Conservation (phyloP, 2,329 filamentous ascomycete genomes). For the Sclerotinia minor region DNA sequence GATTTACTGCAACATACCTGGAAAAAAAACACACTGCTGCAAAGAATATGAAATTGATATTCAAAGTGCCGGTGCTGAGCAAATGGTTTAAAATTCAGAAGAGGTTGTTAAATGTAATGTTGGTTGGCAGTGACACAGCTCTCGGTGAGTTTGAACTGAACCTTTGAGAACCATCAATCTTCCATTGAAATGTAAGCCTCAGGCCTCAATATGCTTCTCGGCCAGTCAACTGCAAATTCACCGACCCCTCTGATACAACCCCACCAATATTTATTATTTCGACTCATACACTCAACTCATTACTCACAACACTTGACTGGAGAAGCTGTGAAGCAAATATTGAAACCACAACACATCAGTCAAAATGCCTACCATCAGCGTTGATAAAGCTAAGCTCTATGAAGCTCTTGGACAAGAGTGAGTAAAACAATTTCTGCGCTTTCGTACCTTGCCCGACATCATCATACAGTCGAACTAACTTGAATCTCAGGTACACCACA, state of each 20-base stretch:
- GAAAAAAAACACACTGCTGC: not conserved
- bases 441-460: not conserved
- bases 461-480: constrained; percentile 27
- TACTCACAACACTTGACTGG: constrained; percentile 5
- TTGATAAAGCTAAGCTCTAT: constrained; percentile 95
- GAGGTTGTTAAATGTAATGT: constrained; percentile 19
- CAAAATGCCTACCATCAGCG: constrained; percentile 92
- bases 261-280: constrained; percentile 23
- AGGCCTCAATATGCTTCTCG: not conserved
- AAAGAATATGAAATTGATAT: constrained; percentile 6
- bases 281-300: constrained; percentile 12
- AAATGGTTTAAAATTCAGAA: constrained; percentile 1
- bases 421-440: constrained; percentile 41
- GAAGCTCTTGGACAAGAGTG: constrained; percentile 88
- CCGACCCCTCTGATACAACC: constrained; percentile 23
- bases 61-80: constrained; percentile 10
- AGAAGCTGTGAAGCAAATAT: constrained; percentile 14
- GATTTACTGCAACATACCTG: constrained; percentile 10
- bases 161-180: constrained; percentile 12
- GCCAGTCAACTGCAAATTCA: constrained; percentile 3
- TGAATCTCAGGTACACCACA: constrained; percentile 70
- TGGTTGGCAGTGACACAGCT: constrained; percentile 15
- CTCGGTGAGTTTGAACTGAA: constrained; percentile 15
- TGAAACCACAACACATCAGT: constrained; percentile 1
- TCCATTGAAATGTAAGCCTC: not conserved